phyloP scores from a whole-genome alignment of 148 eudicot species.

The Arbutus unedo region DNA sequence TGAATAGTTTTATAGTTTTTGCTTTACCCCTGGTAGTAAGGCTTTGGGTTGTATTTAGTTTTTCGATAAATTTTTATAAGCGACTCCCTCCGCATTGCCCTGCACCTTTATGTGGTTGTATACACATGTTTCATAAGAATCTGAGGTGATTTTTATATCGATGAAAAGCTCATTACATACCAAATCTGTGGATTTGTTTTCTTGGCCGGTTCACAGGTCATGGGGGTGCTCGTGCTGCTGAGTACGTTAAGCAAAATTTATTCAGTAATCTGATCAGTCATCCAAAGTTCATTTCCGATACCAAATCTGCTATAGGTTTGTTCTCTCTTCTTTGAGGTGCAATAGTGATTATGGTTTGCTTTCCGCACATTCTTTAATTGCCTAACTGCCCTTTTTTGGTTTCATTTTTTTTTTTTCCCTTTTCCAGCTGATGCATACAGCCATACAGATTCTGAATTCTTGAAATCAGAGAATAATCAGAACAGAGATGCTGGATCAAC shows the following conservation, averaged over 20 bases:
- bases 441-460: slow-evolving; percentile 86
- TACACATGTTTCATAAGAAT: neutral
- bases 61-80: neutral
- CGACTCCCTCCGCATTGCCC: neutral
- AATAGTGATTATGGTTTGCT: neutral
- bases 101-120: neutral
- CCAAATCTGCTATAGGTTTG: slow-evolving; percentile 90
- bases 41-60: neutral
- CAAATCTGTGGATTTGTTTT: slow-evolving; percentile 6
- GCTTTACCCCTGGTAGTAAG: neutral
- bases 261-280: slow-evolving; percentile 88
- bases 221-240: slow-evolving; percentile 99
- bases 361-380: neutral
- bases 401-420: neutral
- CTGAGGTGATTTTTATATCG: neutral
- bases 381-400: neutral
- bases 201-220: slow-evolving; percentile 59
- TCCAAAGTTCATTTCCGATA: slow-evolving; percentile 94
- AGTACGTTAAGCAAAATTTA: slow-evolving; percentile 87
- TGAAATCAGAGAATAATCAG: slow-evolving; percentile 85
- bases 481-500: slow-evolving; percentile 94
- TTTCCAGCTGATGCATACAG: slow-evolving; percentile 86
- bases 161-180: slow-evolving; percentile 6
- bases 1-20: neutral
- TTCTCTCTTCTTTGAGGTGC: slow-evolving; percentile 15